phyloP scores from a whole-genome alignment of 1,284 basidiomycete genomes.

The Neolentinus lepideus region DNA sequence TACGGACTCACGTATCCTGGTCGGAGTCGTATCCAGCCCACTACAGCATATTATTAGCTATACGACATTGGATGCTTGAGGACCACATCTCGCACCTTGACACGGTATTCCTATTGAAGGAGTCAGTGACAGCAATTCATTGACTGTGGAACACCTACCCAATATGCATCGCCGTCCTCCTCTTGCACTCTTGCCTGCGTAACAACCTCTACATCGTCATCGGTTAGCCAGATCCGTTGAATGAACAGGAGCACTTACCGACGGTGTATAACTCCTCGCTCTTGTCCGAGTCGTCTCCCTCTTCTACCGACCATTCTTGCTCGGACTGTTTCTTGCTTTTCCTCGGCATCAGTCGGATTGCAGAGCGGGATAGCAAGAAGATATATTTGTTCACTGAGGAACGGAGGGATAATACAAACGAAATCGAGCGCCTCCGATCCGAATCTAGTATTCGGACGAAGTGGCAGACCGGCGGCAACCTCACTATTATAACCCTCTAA shows the following conservation, averaged over 20 bases:
- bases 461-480: too few relatives aligned
- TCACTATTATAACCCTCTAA: too few relatives aligned
- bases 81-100: constrained; percentile 1
- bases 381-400: too few relatives aligned
- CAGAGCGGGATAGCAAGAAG: not conserved
- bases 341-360: not conserved
- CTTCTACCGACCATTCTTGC: not conserved
- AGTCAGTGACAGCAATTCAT: not conserved
- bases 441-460: too few relatives aligned
- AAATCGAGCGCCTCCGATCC: too few relatives aligned
- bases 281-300: not conserved
- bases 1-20: constrained; percentile 33
- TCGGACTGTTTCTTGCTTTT: not conserved
- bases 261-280: not conserved
- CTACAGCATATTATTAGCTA: constrained; percentile 17
- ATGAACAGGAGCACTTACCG: not conserved
- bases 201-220: not conserved
- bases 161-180: not conserved
- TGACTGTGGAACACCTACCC: not conserved
- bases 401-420: not conserved
- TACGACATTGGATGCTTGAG: not conserved
- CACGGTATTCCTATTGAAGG: not conserved
- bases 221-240: not conserved
- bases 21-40: constrained; percentile 44
- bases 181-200: not conserved